phyloP scores from a whole-genome alignment of 805 yeast species.

The Kockiozyma suomiensis region DNA sequence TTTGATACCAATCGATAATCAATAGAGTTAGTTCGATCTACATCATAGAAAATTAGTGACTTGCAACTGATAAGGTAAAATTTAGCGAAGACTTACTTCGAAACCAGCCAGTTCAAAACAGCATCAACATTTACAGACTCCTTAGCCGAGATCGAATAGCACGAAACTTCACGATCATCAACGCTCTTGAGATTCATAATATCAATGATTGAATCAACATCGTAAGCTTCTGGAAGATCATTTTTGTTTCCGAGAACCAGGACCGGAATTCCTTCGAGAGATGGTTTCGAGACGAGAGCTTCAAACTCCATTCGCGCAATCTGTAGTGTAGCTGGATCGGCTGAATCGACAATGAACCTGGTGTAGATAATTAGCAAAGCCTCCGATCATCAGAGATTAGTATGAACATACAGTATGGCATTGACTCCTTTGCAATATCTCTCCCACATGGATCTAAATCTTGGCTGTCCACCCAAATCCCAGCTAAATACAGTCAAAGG shows the following conservation, averaged over 20 bases:
- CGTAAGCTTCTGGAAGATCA: conserved; percentile 41
- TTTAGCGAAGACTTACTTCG: conserved; percentile 27
- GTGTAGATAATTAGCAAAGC: not conserved
- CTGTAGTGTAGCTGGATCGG: conserved; percentile 41
- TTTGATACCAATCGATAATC: not conserved
- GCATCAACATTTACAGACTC: conserved; percentile 42
- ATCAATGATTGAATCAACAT: conserved; percentile 42
- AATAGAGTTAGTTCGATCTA: conserved; percentile 1
- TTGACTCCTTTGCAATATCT: conserved; percentile 45
- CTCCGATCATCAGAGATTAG: not conserved
- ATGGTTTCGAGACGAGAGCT: conserved; percentile 38
- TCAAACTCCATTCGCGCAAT: conserved; percentile 43
- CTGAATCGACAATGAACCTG: conserved; percentile 44
- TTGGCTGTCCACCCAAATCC: conserved; percentile 48
- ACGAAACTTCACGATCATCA: conserved; percentile 42
- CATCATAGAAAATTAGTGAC: not conserved
- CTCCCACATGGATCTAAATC: conserved; percentile 47
- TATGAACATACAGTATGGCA: conserved; percentile 41
- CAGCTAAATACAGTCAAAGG: conserved; percentile 36
- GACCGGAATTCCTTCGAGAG: conserved; percentile 42
- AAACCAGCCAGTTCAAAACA: conserved; percentile 44
- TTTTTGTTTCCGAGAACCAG: conserved; percentile 45
- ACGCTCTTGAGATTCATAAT: conserved; percentile 40
- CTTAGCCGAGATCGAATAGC: conserved; percentile 45
- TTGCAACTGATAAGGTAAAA: not conserved